phyloP scores from a whole-genome alignment of 148 eudicot genomes.

The Rhododendron williamsianum region DNA sequence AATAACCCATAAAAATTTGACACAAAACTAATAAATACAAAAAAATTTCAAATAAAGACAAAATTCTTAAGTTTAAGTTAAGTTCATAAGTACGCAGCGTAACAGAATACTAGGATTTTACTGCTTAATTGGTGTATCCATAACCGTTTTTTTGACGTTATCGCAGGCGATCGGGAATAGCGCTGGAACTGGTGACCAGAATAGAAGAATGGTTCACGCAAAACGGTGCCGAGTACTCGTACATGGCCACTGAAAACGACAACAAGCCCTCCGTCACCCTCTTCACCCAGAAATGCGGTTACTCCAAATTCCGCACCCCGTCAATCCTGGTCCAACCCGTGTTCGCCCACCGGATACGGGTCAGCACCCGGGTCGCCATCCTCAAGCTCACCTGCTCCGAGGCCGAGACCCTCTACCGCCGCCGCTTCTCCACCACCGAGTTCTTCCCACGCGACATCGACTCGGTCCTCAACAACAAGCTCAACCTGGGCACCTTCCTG shows the following conservation, averaged over 20 bases:
- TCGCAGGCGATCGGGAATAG: slow-evolving; percentile 73
- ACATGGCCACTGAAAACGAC: slow-evolving; percentile 73
- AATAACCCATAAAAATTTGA: too few relatives aligned
- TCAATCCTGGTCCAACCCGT: slow-evolving; percentile 75
- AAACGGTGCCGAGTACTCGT: slow-evolving; percentile 73
- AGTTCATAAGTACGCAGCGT: fast-evolving
- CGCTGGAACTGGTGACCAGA: slow-evolving; percentile 45
- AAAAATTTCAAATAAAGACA: too few relatives aligned
- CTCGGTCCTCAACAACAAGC: slow-evolving; percentile 43
- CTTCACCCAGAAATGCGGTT: slow-evolving; percentile 70
- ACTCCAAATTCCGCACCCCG: slow-evolving; percentile 76
- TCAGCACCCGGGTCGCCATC: slow-evolving; percentile 28
- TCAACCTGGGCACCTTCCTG: slow-evolving; percentile 58
- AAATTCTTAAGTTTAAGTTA: too few relatives aligned
- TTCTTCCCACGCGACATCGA: slow-evolving; percentile 89
- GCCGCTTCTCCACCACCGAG: slow-evolving; percentile 63
- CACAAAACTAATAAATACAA: too few relatives aligned
- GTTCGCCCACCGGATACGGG: slow-evolving; percentile 52
- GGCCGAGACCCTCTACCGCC: slow-evolving; percentile 68
- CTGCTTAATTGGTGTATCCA: too few relatives aligned
- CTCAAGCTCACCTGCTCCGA: slow-evolving; percentile 45
- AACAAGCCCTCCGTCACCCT: slow-evolving; percentile 58
- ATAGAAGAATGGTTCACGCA: slow-evolving; percentile 69
- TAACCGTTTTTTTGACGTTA: not conserved
- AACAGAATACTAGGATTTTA: too few relatives aligned